Evolutionary conservation across 108 stramenopile genomes (phyloP).

Genomic region (Epithemia pelagica): DNA sequence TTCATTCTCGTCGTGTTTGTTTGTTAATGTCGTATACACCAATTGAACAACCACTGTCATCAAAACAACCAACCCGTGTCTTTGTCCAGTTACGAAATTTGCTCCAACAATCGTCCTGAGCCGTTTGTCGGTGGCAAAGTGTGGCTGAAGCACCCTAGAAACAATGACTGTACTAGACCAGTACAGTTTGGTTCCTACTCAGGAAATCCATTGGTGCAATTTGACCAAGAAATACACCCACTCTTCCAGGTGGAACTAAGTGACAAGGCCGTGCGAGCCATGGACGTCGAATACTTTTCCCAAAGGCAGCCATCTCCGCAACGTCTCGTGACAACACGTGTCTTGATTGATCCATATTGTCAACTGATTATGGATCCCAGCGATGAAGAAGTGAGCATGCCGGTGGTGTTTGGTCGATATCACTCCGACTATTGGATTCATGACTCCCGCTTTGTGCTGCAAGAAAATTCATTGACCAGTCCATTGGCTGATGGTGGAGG

Average conservation of each 20-base stretch:
- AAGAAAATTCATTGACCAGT: constrained; percentile 34
- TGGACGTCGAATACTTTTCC: background rate
- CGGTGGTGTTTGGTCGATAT: background rate
- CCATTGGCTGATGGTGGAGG: constrained; percentile 51
- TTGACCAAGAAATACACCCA: background rate
- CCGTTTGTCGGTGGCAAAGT: background rate
- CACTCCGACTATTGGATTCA: constrained; percentile 8
- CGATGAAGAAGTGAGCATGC: background rate
- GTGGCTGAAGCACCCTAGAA: too few relatives aligned
- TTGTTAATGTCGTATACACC: too few relatives aligned
- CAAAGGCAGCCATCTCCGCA: background rate
- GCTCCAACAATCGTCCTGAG: background rate
- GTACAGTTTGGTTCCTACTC: too few relatives aligned
- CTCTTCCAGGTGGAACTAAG: background rate
- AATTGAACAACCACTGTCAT: background rate
- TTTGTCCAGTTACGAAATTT: background rate
- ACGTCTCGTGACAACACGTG: background rate
- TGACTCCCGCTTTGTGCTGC: constrained; percentile 27
- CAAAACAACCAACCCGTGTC: background rate
- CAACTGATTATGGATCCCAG: background rate
- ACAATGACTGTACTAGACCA: too few relatives aligned
- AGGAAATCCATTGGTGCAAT: background rate
- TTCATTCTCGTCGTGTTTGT: too few relatives aligned
- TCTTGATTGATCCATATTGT: background rate
- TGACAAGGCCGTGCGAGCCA: background rate